Evolutionary conservation across 2,329 filamentous ascomycete genomes (phyloP).

Genomic region (Aspergillus aculeatinus): DNA sequence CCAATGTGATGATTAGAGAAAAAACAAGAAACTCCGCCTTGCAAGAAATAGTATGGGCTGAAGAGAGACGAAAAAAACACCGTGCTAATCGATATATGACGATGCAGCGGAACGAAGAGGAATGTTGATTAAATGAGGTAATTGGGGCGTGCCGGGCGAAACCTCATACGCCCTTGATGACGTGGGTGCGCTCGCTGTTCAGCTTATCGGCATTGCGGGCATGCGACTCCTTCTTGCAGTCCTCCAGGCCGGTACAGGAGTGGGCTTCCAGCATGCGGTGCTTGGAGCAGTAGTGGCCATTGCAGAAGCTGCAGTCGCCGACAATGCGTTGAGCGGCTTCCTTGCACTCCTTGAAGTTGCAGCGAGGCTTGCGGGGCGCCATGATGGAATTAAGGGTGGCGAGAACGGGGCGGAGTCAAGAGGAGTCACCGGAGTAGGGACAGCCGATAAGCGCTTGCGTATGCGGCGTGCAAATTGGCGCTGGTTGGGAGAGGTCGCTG

Average conservation of each 20-base stretch:
- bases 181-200: constrained; percentile 87
- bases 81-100: constrained; percentile 30
- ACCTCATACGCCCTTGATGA: constrained; percentile 80
- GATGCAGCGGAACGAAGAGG: constrained; percentile 19
- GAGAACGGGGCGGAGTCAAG: constrained; percentile 12
- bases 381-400: constrained; percentile 28
- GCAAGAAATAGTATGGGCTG: neutral
- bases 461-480: neutral
- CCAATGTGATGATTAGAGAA: constrained; percentile 6
- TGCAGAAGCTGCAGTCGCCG: constrained; percentile 93
- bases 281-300: constrained; percentile 90
- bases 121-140: constrained; percentile 12
- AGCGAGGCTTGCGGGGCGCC: constrained; percentile 64
- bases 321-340: constrained; percentile 87
- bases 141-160: neutral
- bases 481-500: neutral
- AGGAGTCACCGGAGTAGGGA: constrained; percentile 13
- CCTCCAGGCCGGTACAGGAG: constrained; percentile 87
- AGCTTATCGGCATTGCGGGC: constrained; percentile 91
- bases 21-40: constrained; percentile 4
- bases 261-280: constrained; percentile 93
- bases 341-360: constrained; percentile 86
- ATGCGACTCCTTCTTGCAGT: constrained; percentile 97
- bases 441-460: constrained; percentile 11
- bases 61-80: constrained; percentile 23